These are phyloP conservation scores for Cenococcum geophilum DNA, from an alignment of 495 filamentous ascomycete genomes.

Conservation along the genomic window DNA sequence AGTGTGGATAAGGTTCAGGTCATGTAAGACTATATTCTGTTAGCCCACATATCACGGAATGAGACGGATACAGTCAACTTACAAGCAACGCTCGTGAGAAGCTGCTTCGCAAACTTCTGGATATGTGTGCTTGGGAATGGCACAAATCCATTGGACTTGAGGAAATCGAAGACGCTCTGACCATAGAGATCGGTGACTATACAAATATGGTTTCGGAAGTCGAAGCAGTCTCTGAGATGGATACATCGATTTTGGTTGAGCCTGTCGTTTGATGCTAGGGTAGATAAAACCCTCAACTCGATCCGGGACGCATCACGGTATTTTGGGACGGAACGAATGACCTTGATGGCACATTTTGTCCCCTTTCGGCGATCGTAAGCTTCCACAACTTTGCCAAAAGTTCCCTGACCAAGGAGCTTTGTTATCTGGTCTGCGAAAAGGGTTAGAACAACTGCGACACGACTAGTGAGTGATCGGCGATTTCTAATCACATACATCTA, in stretches of 20 bases:
- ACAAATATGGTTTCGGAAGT: constrained; percentile 96
- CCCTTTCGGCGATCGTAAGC: constrained; percentile 70
- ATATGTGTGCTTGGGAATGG: constrained; percentile 99
- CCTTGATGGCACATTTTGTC: constrained; percentile 86
- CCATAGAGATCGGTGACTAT: constrained; percentile 96
- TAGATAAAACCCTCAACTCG: constrained; percentile 86
- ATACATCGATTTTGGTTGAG: constrained; percentile 95
- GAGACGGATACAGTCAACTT: constrained; percentile 41
- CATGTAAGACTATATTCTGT: constrained; percentile 70
- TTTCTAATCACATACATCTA: constrained; percentile 61
- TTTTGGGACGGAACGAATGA: constrained; percentile 96
- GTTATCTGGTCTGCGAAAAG: constrained; percentile 66
- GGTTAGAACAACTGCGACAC: not conserved
- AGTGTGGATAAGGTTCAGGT: constrained; percentile 96
- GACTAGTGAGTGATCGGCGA: not conserved
- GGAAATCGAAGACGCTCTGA: constrained; percentile 96
- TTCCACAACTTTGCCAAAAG: constrained; percentile 96
- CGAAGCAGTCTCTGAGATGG: constrained; percentile 93
- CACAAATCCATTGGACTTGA: constrained; percentile 89
- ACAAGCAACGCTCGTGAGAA: constrained; percentile 99
- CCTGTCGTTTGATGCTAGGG: constrained; percentile 80
- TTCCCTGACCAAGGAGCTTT: constrained; percentile 88
- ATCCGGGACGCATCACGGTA: constrained; percentile 97
- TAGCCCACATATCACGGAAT: constrained; percentile 29
- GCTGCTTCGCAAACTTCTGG: constrained; percentile 88